phyloP scores from a whole-genome alignment of 257 asterid species.

The Dorcoceras hygrometricum region DNA sequence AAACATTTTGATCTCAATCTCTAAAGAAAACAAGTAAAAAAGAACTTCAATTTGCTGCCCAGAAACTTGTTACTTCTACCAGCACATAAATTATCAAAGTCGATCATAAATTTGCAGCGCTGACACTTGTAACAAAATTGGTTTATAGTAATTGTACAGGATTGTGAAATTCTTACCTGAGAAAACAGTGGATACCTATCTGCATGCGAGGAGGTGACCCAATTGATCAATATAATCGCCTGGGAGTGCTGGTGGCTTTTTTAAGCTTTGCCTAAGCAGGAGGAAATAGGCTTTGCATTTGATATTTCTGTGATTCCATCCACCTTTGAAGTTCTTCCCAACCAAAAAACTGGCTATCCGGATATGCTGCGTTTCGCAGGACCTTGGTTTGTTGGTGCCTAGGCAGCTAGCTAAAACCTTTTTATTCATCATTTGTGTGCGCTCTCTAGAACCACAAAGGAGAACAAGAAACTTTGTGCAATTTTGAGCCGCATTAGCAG shows the following conservation, averaged over 20 bases:
- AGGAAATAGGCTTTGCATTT: background rate
- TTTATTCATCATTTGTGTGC: background rate
- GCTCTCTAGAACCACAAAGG: background rate
- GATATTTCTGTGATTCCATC: background rate
- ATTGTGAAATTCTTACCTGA: background rate
- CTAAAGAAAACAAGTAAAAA: background rate
- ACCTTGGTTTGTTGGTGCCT: background rate
- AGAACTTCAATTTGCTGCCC: background rate
- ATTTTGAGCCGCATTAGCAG: background rate
- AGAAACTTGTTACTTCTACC: too few species aligned
- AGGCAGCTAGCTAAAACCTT: slow-evolving; percentile 1
- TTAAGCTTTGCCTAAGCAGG: background rate
- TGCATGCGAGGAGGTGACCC: background rate
- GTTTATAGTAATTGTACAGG: background rate
- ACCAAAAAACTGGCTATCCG: background rate
- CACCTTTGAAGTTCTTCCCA: background rate
- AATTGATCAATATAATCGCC: background rate
- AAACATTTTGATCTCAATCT: background rate
- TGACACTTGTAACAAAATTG: background rate
- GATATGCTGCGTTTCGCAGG: background rate
- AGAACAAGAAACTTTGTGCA: background rate
- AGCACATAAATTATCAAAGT: too few species aligned
- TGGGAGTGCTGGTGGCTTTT: background rate
- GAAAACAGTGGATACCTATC: background rate
- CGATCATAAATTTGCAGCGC: too few species aligned